Evolutionary conservation across 176 grass and related monocot species (phyloP), one percentile per base, ranked within the genome.

Genomic region (Triticum turgidum): DNA sequence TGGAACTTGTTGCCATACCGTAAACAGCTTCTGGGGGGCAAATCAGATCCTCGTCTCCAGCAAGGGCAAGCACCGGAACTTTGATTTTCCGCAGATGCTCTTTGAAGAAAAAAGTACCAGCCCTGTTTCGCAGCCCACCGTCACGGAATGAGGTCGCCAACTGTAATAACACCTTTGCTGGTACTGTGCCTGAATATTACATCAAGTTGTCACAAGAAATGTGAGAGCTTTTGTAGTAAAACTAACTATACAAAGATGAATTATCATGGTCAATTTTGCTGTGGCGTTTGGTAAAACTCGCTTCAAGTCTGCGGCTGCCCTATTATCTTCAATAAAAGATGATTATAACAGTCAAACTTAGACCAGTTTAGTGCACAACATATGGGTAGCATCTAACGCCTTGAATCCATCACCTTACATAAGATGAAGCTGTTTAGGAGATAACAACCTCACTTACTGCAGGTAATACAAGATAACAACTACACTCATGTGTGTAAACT

Each of bases 1-100:
- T 81, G 61, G 39, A 72, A 72, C 7, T 51, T 3, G 17, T 77
- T 69, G 27, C 56, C 81, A 80, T 54, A 98, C 96, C 96, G 17
- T 92, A 86, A 69, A 95, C 96, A 87, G 96, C 96, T 89, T 94
- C 91, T 67, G 93, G 96, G 76, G 93, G 96, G 38, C 93, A 95
- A 88, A 98, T 95, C 69, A 92, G 42, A 91, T 98, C 96, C 79
- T 87, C 83, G 35, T 98, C 93, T 87, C 91, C 96, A 67, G 96
- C 96, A 74, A 98, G 88, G 59, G 96, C 88, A 93, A 98, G 96
- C 44, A 95, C 86, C 1, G 91, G 96, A 17, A 95, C 84, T 56
- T 84, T 88, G 81, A 87, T 92, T 88, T 94, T 92, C 33, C 42
- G 56, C 52, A 98, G 82, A 82, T 98, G 90, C 59, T 94, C 78